Conservation (phyloP, 2,329 filamentous ascomycete genomes). For the Fusarium nodosum region DNA sequence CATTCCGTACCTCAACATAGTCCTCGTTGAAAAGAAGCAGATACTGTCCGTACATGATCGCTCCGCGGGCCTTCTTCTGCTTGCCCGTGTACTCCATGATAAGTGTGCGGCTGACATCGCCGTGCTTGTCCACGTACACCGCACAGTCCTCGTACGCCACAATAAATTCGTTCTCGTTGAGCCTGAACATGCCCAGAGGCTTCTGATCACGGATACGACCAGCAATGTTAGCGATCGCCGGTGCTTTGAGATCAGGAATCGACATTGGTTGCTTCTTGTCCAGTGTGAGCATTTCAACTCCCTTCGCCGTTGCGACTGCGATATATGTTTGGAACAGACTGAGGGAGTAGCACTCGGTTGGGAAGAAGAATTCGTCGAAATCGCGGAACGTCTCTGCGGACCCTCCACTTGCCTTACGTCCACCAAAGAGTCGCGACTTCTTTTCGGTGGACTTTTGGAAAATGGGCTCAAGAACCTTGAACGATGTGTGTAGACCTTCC, state of each 20-base stretch:
- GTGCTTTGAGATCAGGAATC: constrained; percentile 85
- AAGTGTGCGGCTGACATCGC: constrained; percentile 91
- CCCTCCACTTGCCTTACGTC: constrained; percentile 71
- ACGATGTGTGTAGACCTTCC: constrained; percentile 90
- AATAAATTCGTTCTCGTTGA: constrained; percentile 92
- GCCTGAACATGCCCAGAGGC: constrained; percentile 95
- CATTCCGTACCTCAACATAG: constrained; percentile 97
- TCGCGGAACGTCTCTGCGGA: constrained; percentile 96
- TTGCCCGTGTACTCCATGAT: constrained; percentile 99
- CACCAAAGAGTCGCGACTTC: constrained; percentile 76
- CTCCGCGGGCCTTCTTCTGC: constrained; percentile 80
- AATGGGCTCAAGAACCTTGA: constrained; percentile 96
- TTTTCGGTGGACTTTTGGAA: constrained; percentile 92
- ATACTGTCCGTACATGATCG: constrained; percentile 92
- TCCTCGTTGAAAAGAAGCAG: constrained; percentile 94
- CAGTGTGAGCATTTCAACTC: constrained; percentile 94
- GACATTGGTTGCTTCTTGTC: constrained; percentile 98
- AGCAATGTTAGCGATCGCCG: constrained; percentile 87
- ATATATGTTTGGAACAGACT: constrained; percentile 97
- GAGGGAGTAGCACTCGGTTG: constrained; percentile 92
- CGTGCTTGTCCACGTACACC: constrained; percentile 98
- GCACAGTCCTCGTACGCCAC: constrained; percentile 96
- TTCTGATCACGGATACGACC: constrained; percentile 84
- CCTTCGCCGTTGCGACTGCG: constrained; percentile 89
- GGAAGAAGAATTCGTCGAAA: constrained; percentile 99